Conservation (phyloP, 2,329 filamentous ascomycete genomes). For the Acephala macrosclerotiorum region DNA sequence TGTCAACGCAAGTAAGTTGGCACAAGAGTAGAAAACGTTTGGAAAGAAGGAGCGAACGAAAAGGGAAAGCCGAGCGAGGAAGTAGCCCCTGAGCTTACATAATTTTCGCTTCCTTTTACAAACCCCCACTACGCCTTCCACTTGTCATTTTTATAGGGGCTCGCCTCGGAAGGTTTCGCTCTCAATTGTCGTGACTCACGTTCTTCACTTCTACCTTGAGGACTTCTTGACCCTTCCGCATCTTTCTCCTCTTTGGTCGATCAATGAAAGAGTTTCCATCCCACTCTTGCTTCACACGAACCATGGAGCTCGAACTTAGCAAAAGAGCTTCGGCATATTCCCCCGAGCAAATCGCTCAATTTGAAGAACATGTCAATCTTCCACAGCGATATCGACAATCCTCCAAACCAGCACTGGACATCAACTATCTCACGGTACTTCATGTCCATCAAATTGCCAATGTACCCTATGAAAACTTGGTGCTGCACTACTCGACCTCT, state of each 20-base stretch:
- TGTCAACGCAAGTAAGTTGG: no score
- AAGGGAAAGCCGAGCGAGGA: neutral
- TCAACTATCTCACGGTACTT: conserved; percentile 35
- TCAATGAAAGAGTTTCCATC: neutral
- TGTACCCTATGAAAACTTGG: conserved; percentile 41
- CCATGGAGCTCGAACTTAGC: neutral
- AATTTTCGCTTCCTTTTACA: neutral
- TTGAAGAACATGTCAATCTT: conserved; percentile 35
- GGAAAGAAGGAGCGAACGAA: no score
- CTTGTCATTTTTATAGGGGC: neutral
- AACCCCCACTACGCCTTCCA: neutral
- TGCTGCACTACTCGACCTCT: conserved; percentile 37
- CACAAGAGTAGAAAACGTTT: no score
- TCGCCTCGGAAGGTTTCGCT: conserved; percentile 1
- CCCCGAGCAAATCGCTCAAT: conserved; percentile 32
- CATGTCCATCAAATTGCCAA: conserved; percentile 36
- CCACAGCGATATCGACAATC: conserved; percentile 27
- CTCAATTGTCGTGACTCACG: neutral
- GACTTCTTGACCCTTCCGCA: neutral
- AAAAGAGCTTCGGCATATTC: conserved; percentile 34
- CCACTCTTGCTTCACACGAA: neutral
- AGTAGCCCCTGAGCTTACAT: neutral
- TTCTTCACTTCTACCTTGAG: neutral
- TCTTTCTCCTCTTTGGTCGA: neutral
- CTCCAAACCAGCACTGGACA: conserved; percentile 28